These are phyloP conservation scores for Phaeosphaeriaceae sp. DNA, from an alignment of 2,329 filamentous ascomycete species.

Conservation along the genomic window DNA sequence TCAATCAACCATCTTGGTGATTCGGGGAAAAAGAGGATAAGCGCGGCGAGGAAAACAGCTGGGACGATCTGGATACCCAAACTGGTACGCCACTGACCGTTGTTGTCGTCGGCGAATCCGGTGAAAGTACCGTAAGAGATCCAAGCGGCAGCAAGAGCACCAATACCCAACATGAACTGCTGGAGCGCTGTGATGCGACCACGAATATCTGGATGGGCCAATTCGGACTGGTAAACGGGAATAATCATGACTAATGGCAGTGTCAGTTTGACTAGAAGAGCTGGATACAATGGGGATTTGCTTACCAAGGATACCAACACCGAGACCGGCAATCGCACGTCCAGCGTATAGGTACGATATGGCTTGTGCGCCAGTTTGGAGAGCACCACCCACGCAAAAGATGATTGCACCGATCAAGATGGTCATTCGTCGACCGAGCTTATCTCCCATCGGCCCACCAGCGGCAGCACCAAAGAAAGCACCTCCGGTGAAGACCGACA, in stretches of 20 bases:
- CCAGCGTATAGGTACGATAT: slow-evolving; percentile 73
- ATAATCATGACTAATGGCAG: background rate
- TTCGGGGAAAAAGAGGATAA: slow-evolving; percentile 79
- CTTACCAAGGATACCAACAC: slow-evolving; percentile 62
- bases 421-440: slow-evolving; percentile 72
- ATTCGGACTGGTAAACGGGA: slow-evolving; percentile 78
- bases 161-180: slow-evolving; percentile 84
- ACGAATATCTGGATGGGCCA: slow-evolving; percentile 79
- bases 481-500: slow-evolving; percentile 79
- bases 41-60: slow-evolving; percentile 67
- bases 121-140: slow-evolving; percentile 72
- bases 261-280: background rate
- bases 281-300: background rate
- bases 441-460: slow-evolving; percentile 70
- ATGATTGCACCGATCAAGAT: slow-evolving; percentile 75
- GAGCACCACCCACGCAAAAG: slow-evolving; percentile 74
- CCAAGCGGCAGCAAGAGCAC: slow-evolving; percentile 76
- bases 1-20: slow-evolving; percentile 75
- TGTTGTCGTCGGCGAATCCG: slow-evolving; percentile 56
- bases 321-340: slow-evolving; percentile 72
- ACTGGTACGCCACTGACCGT: slow-evolving; percentile 68
- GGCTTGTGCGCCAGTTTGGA: slow-evolving; percentile 74
- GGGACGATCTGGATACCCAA: slow-evolving; percentile 77
- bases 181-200: slow-evolving; percentile 78
- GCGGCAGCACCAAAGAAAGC: slow-evolving; percentile 74